Evolutionary conservation across 2,329 filamentous ascomycete species (phyloP), one percentile per base, ranked within the genome.

Genomic region (Fusarium pseudonygamai): DNA sequence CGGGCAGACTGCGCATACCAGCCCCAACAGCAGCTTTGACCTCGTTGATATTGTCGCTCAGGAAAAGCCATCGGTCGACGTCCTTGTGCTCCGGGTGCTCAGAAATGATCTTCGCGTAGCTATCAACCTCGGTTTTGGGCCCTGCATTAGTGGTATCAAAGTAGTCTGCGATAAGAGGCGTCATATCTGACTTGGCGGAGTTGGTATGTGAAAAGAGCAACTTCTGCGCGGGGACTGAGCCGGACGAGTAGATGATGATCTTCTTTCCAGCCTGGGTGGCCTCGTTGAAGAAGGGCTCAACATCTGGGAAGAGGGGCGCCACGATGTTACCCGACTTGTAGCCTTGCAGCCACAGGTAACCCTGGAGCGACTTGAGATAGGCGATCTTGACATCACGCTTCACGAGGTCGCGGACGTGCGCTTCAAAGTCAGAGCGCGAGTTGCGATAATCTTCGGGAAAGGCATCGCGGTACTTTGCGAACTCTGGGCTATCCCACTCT

Each of bases 71-170:
- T 63, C 88, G 85, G 16, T 80, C 81, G 24, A 86, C 80, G 56
- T 83, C 75, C 55, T 64, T 64, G 86, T 83, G 39, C 46, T 85
- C 83, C 22, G 88, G 80, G 64, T 79, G 67, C 42, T 76, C 78
- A 42, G 79, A 79, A 53, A 88, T 85, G 74, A 95, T 95, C 76
- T 85, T 89, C 74, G 83, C 81, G 82, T 96, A 96, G 80, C 93
- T 95, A 28, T 80, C 81, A 43, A 83, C 80, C 75, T 94, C 89
- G 50, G 87, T 89, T 85, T 96, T 96, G 63, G 89, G 86, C 4
- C 93, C 93, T 37, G 93, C 93, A 80, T 93, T 96, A 66, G 93
- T 89, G 7, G 93, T 96, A 80, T 96, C 93, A 79, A 94, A 96
- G 86, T 90, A 94, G 75, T 87, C 91, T 49, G 84, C 85, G 66